Evolutionary conservation across 2,329 filamentous ascomycete genomes (phyloP), one percentile per base, ranked within the genome.

Genomic region (Phyllachora maydis): DNA sequence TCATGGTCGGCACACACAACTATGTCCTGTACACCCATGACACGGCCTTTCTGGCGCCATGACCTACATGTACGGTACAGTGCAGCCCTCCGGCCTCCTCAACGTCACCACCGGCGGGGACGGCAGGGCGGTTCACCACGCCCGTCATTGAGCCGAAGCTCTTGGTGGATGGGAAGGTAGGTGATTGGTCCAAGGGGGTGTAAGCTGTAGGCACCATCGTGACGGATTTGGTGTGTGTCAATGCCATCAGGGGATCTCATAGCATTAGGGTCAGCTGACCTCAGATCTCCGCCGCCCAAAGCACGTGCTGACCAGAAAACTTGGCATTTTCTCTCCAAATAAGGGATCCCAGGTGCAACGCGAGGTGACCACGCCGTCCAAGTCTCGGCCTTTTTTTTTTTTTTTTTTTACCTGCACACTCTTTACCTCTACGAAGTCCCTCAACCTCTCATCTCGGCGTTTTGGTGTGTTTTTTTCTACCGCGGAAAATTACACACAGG

Each of bases 1-100:
- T 53, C 4, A 53, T 66, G 43, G 55, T 65, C 24, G 57, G 59
- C 8, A 58, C 56, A 3, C 58, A 59, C 36, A 59, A 64, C 32
- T 65, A 65, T 30, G 44, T 62, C 14, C 43, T 65, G 2, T 65
- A 55, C 34, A 57, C 54, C 2, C 50, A 54, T 24, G 54, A 64
- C 26, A 47, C 48, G 2, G 39, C 30, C 16, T 47, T 42, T 30
- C 28, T 49, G n/a, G 25, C 4, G 45, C 39, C 11, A 39, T 46
- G 35, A 26, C 28, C 18, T 45, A 32, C 23, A 37, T 41, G 21
- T 29, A 25, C 11, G 30, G 25, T 24, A 42, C 41, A 18, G 30
- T 40, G 18, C 26, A 32, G 7, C 26, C 29, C 7, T 30, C 27
- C 3, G 56, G 55, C 3, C 39, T 62, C 4, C 39, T 61, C 15